phyloP scores from a whole-genome alignment of 768 basidiomycete genomes.

The Suillus hirtellus region DNA sequence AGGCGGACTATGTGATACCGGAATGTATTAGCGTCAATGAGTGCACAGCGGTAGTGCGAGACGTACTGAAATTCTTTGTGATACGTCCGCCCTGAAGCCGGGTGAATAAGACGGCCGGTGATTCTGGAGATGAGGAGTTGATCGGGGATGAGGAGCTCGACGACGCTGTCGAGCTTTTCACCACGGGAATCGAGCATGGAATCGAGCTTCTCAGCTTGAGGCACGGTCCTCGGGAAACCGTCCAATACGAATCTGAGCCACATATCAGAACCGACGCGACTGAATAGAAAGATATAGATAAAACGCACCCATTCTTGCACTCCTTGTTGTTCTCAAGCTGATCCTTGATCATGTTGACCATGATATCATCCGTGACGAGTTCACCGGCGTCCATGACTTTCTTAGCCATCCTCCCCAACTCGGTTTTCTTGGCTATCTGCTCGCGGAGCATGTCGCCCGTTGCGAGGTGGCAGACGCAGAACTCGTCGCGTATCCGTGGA shows the following conservation, averaged over 20 bases:
- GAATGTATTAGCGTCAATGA: constrained; percentile 17
- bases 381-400: constrained; percentile 97
- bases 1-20: constrained; percentile 67
- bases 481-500: constrained; percentile 87
- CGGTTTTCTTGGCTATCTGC: constrained; percentile 85
- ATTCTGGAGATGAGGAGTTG: constrained; percentile 96
- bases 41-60: background rate
- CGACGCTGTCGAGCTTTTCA: constrained; percentile 89
- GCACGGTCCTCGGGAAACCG: constrained; percentile 98
- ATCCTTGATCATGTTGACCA: constrained; percentile 97
- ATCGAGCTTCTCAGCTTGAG: constrained; percentile 95
- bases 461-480: constrained; percentile 96
- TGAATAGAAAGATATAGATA: background rate
- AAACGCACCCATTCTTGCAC: constrained; percentile 92
- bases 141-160: constrained; percentile 91
- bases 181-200: constrained; percentile 80
- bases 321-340: constrained; percentile 90
- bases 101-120: constrained; percentile 93
- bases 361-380: constrained; percentile 94
- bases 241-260: constrained; percentile 87
- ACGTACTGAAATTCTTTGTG: constrained; percentile 93
- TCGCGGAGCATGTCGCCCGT: constrained; percentile 99
- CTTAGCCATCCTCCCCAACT: constrained; percentile 89
- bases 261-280: constrained; percentile 1
- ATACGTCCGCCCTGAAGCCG: constrained; percentile 86